Conservation (phyloP, 768 basidiomycete species). For the Xerocomellus chrysenteron region DNA sequence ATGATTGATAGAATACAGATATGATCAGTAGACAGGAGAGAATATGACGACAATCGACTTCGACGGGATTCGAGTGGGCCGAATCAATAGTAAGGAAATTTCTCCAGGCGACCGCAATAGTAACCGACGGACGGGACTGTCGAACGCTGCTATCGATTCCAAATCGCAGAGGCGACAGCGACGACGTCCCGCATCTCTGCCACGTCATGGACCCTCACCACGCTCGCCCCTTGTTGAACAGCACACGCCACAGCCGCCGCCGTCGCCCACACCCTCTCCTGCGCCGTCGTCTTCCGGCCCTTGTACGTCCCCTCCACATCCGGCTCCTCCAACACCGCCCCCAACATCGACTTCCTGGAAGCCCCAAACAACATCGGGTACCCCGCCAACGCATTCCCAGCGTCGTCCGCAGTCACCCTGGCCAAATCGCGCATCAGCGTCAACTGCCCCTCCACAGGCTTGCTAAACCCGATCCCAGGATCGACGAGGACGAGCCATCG, state of each 20-base stretch:
- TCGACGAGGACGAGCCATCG: constrained; percentile 90
- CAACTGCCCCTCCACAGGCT: constrained; percentile 72
- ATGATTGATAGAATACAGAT: too few relatives aligned
- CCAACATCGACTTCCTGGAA: constrained; percentile 85
- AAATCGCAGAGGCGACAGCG: constrained; percentile 61
- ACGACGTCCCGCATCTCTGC: constrained; percentile 73
- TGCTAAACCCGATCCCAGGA: constrained; percentile 95
- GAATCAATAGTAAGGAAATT: too few relatives aligned
- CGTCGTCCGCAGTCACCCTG: constrained; percentile 43
- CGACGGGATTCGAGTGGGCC: too few relatives aligned
- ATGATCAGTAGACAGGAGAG: too few relatives aligned
- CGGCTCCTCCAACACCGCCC: constrained; percentile 52
- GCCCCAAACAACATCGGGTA: constrained; percentile 72
- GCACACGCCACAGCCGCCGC: constrained; percentile 73
- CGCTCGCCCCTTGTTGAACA: constrained; percentile 66
- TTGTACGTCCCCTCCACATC: constrained; percentile 38
- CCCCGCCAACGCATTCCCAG: constrained; percentile 51
- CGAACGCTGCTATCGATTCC: constrained; percentile 28
- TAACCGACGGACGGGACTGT: too few relatives aligned
- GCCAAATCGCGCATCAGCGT: constrained; percentile 56
- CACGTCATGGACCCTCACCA: constrained; percentile 84
- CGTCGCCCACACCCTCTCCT: constrained; percentile 76
- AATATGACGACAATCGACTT: too few relatives aligned
- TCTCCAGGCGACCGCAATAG: too few relatives aligned
- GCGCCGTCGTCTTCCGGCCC: constrained; percentile 57